Evolutionary conservation across 129 eudicot species (phyloP).

Genomic region (Flaveria ramosissima): DNA sequence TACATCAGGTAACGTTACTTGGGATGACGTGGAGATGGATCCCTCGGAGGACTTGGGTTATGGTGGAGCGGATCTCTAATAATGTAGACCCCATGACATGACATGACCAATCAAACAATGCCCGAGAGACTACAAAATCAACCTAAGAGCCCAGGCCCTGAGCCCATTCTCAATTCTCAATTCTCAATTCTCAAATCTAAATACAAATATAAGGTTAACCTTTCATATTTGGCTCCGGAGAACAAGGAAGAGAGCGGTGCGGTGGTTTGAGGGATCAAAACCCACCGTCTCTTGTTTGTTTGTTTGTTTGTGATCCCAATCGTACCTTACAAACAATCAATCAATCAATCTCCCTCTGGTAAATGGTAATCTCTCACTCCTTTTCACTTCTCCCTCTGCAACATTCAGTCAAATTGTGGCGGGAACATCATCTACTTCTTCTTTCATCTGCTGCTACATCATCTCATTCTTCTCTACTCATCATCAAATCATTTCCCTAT

Average conservation of each 20-base stretch:
- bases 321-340: no score
- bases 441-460: not conserved
- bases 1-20: no score
- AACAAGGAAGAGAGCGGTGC: constrained; percentile 34
- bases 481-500: not conserved
- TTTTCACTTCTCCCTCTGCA: not conserved
- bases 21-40: no score
- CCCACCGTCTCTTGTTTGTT: not conserved
- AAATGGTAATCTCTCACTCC: not conserved
- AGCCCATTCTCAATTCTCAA: no score
- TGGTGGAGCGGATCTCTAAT: no score
- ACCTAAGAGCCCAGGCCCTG: no score
- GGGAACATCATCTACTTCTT: constrained; percentile 28
- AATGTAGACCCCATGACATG: no score
- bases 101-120: no score
- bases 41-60: no score
- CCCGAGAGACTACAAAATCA: no score
- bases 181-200: no score
- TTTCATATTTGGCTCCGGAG: constrained; percentile 30
- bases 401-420: constrained; percentile 35
- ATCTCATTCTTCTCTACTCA: not conserved
- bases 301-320: no score
- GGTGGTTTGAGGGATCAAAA: constrained; percentile 26
- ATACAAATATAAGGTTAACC: not conserved
- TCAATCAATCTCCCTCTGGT: not conserved